Conservation (phyloP, 2,329 filamentous ascomycete genomes). For the Epichloe amarillans region DNA sequence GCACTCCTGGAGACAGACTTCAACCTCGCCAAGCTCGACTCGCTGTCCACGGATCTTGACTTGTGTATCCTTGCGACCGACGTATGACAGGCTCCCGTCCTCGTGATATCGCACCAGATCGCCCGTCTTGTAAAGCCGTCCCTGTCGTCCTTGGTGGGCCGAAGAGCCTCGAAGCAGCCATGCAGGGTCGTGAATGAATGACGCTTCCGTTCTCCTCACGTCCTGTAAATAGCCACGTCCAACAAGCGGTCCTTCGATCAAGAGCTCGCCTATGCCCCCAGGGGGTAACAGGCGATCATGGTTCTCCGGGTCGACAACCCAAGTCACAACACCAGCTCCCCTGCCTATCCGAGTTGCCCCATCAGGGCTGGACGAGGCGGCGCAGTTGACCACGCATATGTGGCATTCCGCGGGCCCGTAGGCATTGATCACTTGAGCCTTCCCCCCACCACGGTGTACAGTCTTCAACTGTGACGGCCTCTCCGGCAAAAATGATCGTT, state of each 20-base stretch:
- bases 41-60: constrained; percentile 43
- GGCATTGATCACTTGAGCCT: not conserved
- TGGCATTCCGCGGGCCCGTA: constrained; percentile 3
- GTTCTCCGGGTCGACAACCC: not conserved
- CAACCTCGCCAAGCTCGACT: constrained; percentile 27
- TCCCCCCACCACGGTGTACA: not conserved
- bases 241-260: constrained; percentile 1
- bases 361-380: constrained; percentile 24
- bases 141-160: constrained; percentile 11
- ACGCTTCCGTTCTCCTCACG: constrained; percentile 36
- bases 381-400: too few species aligned
- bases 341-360: not conserved
- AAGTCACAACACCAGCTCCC: not conserved
- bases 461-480: not conserved
- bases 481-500: not conserved
- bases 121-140: constrained; percentile 14
- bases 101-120: constrained; percentile 19
- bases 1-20: not conserved
- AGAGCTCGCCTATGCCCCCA: constrained; percentile 1
- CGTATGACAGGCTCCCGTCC: constrained; percentile 8
- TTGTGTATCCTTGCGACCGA: constrained; percentile 12
- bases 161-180: constrained; percentile 34
- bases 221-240: not conserved
- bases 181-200: constrained; percentile 41
- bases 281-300: not conserved